Conservation (phyloP, 1,284 basidiomycete genomes). For the Cutaneotrichosporon sp. region DNA sequence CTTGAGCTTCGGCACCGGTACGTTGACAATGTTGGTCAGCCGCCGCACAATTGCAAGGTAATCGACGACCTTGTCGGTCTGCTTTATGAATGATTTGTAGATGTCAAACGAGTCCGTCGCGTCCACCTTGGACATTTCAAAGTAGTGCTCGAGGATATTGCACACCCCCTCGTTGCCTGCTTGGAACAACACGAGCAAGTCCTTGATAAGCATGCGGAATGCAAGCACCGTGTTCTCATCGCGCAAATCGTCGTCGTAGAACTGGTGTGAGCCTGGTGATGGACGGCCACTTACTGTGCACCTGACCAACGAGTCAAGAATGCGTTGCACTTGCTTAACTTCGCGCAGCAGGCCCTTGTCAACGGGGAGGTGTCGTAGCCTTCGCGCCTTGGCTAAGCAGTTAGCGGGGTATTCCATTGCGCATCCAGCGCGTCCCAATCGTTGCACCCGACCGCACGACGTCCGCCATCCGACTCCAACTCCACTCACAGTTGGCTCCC, state of each 20-base stretch:
- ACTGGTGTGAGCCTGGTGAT: slow-evolving; percentile 52
- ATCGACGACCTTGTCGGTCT: slow-evolving; percentile 90
- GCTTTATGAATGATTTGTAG: slow-evolving; percentile 91
- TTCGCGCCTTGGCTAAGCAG: slow-evolving; percentile 52
- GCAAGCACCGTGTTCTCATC: slow-evolving; percentile 88
- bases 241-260: slow-evolving; percentile 87
- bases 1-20: slow-evolving; percentile 88
- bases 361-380: slow-evolving; percentile 84
- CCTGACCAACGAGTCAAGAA: slow-evolving; percentile 80
- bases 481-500: slow-evolving; percentile 39
- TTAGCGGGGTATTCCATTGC: not conserved
- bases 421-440: no score
- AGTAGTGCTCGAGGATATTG: slow-evolving; percentile 96
- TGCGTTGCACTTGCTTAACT: slow-evolving; percentile 81
- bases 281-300: slow-evolving; percentile 50
- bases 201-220: slow-evolving; percentile 92
- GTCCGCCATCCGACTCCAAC: no score
- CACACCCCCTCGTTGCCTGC: slow-evolving; percentile 97
- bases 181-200: slow-evolving; percentile 90
- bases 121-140: slow-evolving; percentile 94
- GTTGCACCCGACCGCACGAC: no score
- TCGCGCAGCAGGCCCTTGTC: slow-evolving; percentile 93
- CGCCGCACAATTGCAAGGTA: slow-evolving; percentile 90
- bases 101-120: slow-evolving; percentile 78
- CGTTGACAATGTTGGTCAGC: slow-evolving; percentile 83